Evolutionary conservation across 2,329 filamentous ascomycete species (phyloP).

Genomic region (Alternaria sp.): DNA sequence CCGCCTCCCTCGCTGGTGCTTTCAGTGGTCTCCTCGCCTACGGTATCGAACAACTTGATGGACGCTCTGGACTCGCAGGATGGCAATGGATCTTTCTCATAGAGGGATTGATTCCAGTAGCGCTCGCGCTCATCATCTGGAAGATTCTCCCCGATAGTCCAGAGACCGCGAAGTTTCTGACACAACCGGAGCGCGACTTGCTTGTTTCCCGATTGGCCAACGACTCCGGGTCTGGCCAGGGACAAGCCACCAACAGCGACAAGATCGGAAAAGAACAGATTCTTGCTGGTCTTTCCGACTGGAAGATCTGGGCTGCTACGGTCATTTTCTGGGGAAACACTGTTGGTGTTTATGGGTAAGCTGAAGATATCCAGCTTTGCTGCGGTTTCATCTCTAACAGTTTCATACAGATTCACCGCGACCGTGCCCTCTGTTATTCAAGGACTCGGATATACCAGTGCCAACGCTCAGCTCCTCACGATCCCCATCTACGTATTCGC

Average conservation of each 20-base stretch:
- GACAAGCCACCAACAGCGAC: conserved; percentile 57
- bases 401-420: conserved; percentile 22
- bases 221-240: conserved; percentile 55
- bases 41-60: conserved; percentile 43
- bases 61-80: conserved; percentile 30
- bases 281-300: conserved; percentile 55
- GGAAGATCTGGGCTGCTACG: conserved; percentile 45
- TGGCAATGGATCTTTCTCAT: conserved; percentile 47
- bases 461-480: conserved; percentile 51
- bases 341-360: conserved; percentile 45
- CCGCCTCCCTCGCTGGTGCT: conserved; percentile 42
- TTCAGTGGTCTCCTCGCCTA: conserved; percentile 47
- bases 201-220: conserved; percentile 39
- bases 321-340: conserved; percentile 51
- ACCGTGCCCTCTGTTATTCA: conserved; percentile 53
- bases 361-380: not conserved
- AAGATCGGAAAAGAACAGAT: conserved; percentile 56
- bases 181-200: conserved; percentile 42
- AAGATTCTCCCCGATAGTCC: conserved; percentile 61
- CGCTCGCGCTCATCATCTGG: conserved; percentile 55
- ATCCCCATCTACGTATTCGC: conserved; percentile 54
- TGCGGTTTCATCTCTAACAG: conserved; percentile 28
- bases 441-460: conserved; percentile 51
- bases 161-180: conserved; percentile 48
- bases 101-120: conserved; percentile 41